phyloP scores from a whole-genome alignment of 129 eudicot species.

The Chrysanthemum makinoi region DNA sequence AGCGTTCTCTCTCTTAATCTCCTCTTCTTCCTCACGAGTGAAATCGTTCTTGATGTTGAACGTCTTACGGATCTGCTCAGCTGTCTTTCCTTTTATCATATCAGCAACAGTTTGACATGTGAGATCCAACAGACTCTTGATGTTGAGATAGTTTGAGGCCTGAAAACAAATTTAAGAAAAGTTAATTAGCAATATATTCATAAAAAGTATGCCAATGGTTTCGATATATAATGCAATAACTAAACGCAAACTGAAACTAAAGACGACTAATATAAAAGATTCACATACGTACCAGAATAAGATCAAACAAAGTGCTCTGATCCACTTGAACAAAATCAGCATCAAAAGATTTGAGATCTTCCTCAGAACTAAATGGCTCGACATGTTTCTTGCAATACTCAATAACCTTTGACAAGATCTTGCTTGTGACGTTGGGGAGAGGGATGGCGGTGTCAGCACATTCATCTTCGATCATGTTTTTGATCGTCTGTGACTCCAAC shows the following conservation, averaged over 20 bases:
- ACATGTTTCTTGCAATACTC: slow-evolving; percentile 13
- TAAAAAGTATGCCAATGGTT: too few relatives aligned
- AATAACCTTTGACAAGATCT: background rate
- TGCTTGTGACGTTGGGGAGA: slow-evolving; percentile 4
- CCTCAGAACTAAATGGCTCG: slow-evolving; percentile 6
- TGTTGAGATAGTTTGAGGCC: too few relatives aligned
- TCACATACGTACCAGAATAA: slow-evolving; percentile 37
- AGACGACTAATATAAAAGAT: too few relatives aligned
- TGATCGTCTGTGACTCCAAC: background rate
- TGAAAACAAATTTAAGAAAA: too few relatives aligned
- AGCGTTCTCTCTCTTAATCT: slow-evolving; percentile 66
- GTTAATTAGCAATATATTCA: too few relatives aligned
- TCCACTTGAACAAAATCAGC: too few relatives aligned
- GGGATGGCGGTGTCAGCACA: slow-evolving; percentile 6
- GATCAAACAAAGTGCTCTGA: slow-evolving; percentile 57
- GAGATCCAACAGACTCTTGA: too few relatives aligned
- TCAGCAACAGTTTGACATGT: too few relatives aligned
- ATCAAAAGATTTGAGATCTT: slow-evolving; percentile 35
- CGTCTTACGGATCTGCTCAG: too few relatives aligned
- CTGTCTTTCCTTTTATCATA: too few relatives aligned
- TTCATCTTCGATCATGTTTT: background rate
- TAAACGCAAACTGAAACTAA: too few relatives aligned
- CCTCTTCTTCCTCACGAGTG: slow-evolving; percentile 84
- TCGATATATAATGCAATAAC: too few relatives aligned
- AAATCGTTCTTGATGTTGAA: slow-evolving; percentile 50